Evolutionary conservation across 2,329 filamentous ascomycete species (phyloP).

Genomic region (Venturia aucupariae): DNA sequence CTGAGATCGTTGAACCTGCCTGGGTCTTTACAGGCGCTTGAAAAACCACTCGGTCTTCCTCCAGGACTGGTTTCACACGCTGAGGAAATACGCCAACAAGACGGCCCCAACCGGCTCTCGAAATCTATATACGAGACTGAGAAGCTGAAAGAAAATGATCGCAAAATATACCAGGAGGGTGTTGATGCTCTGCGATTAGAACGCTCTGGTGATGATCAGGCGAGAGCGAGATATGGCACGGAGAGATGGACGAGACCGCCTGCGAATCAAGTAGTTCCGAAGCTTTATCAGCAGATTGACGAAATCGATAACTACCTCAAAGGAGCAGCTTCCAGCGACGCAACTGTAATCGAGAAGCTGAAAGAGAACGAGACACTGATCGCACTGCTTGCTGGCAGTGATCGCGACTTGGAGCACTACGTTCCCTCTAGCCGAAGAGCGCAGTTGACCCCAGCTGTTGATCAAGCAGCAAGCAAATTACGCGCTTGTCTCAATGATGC

Average conservation of each 20-base stretch:
- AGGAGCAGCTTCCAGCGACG: conserved; percentile 57
- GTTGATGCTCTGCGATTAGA: conserved; percentile 69
- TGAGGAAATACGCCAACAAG: conserved; percentile 86
- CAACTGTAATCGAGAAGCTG: conserved; percentile 68
- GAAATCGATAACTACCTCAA: conserved; percentile 86
- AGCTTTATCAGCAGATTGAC: conserved; percentile 62
- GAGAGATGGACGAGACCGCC: conserved; percentile 69
- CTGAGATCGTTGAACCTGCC: conserved; percentile 79
- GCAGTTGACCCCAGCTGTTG: conserved; percentile 70
- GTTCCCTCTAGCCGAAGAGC: conserved; percentile 78
- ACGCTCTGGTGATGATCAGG: conserved; percentile 69
- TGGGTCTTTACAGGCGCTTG: conserved; percentile 84
- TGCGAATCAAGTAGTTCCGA: conserved; percentile 59
- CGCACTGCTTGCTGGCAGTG: conserved; percentile 65
- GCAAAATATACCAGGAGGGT: conserved; percentile 73
- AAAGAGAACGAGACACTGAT: conserved; percentile 66
- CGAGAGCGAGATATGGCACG: conserved; percentile 73
- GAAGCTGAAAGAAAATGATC: conserved; percentile 74
- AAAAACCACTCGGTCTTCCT: conserved; percentile 86
- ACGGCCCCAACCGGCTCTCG: conserved; percentile 68
- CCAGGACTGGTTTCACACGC: conserved; percentile 80
- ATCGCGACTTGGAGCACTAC: conserved; percentile 74
- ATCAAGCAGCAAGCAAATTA: conserved; percentile 67
- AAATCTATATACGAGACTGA: conserved; percentile 80
- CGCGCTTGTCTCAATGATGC: conserved; percentile 79